Conservation (phyloP, 768 basidiomycete genomes). For the Leccinum subtestaceum region DNA sequence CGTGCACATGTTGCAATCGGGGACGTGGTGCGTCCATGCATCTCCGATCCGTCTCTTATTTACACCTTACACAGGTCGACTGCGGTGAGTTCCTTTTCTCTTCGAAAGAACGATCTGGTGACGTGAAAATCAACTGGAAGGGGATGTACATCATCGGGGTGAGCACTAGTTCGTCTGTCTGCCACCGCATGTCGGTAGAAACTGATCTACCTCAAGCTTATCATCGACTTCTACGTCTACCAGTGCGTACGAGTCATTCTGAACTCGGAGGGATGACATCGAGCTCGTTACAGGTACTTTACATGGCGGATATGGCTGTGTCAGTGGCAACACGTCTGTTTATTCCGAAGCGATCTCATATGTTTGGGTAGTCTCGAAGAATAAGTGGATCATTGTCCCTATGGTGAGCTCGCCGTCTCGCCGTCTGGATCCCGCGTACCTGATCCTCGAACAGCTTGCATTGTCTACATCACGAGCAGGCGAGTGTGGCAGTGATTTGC, state of each 20-base stretch:
- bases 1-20: conserved; percentile 4
- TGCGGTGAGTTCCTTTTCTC: conserved; percentile 11
- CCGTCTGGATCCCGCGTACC: not conserved
- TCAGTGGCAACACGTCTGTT: conserved; percentile 7
- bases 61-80: conserved; percentile 10
- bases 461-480: conserved; percentile 25
- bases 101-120: not conserved
- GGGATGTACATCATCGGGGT: conserved; percentile 24
- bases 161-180: not conserved
- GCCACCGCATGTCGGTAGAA: not conserved
- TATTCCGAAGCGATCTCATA: conserved; percentile 2
- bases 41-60: not conserved
- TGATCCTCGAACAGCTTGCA: conserved; percentile 7
- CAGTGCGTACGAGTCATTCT: conserved; percentile 9
- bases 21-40: conserved; percentile 19
- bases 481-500: not conserved
- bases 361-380: conserved; percentile 14
- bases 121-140: conserved; percentile 8
- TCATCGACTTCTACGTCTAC: conserved; percentile 30
- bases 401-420: conserved; percentile 15
- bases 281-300: conserved; percentile 19
- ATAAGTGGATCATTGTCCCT: conserved; percentile 12
- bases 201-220: conserved; percentile 16
- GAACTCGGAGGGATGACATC: not conserved
- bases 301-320: conserved; percentile 31